Conservation (phyloP, 495 filamentous ascomycete genomes). For the Sporormia fimetaria region DNA sequence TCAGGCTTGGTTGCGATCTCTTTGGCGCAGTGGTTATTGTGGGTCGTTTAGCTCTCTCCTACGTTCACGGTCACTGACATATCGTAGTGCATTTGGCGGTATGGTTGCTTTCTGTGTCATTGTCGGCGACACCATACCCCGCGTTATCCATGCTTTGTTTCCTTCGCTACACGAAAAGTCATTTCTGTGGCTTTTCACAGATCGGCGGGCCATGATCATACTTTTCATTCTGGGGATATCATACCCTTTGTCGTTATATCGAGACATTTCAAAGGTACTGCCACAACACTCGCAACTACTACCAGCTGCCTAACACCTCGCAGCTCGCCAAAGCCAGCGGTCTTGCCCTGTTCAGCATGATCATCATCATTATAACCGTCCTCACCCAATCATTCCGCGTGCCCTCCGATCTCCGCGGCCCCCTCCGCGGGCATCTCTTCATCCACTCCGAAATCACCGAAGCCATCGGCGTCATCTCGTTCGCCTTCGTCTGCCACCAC, state of each 20-base stretch:
- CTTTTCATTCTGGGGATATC: slow-evolving; percentile 74
- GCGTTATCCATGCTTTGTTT: slow-evolving; percentile 72
- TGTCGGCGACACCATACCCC: slow-evolving; percentile 88
- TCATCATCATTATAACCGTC: slow-evolving; percentile 78
- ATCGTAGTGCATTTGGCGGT: slow-evolving; percentile 70
- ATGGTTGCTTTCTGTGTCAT: slow-evolving; percentile 98
- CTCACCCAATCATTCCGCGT: slow-evolving; percentile 70
- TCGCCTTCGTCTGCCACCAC: slow-evolving; percentile 91
- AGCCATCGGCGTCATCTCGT: slow-evolving; percentile 94
- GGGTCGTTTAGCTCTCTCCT: slow-evolving; percentile 15
- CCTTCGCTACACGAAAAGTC: slow-evolving; percentile 60
- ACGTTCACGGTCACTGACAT: slow-evolving; percentile 1
- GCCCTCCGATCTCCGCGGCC: slow-evolving; percentile 56
- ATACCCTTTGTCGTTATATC: slow-evolving; percentile 84
- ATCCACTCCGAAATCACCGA: slow-evolving; percentile 84
- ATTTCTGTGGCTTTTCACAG: slow-evolving; percentile 68
- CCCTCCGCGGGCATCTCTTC: slow-evolving; percentile 51
- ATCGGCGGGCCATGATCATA: slow-evolving; percentile 72
- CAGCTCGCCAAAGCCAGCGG: slow-evolving; percentile 92
- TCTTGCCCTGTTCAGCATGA: slow-evolving; percentile 82
- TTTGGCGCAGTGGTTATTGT: slow-evolving; percentile 89
- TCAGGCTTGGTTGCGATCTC: slow-evolving; percentile 81
- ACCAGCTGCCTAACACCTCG: slow-evolving; percentile 25
- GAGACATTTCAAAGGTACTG: slow-evolving; percentile 90
- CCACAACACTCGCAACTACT: background rate